Evolutionary conservation across 306 rosid genomes (phyloP).

Genomic region (Cucurbita argyrosperma): DNA sequence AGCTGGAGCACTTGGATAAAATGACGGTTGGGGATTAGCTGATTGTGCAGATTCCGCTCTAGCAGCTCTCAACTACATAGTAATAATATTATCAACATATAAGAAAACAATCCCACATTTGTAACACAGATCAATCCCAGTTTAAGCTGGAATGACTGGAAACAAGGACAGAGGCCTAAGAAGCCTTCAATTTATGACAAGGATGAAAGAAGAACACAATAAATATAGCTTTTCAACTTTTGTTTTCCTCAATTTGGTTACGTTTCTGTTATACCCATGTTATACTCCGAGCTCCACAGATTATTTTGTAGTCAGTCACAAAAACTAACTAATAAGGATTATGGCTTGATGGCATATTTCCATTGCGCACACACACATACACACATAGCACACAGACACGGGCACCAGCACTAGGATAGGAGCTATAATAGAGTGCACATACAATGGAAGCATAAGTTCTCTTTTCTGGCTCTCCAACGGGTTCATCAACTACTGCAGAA

Average conservation of each 20-base stretch:
- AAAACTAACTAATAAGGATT: neutral
- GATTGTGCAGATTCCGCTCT: slow-evolving; percentile 42
- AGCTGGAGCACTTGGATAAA: slow-evolving; percentile 25
- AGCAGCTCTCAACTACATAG: slow-evolving; percentile 54
- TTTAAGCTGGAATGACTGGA: neutral
- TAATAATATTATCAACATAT: slow-evolving; percentile 7
- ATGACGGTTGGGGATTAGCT: slow-evolving; percentile 30
- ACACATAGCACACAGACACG: neutral
- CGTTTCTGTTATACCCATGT: neutral
- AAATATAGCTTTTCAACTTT: neutral
- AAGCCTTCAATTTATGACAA: neutral
- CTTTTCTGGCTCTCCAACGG: slow-evolving; percentile 57
- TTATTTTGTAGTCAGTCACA: neutral
- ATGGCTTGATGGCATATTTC: neutral
- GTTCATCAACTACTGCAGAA: slow-evolving; percentile 42
- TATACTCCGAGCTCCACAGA: neutral
- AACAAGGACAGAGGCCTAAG: neutral
- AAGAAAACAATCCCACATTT: neutral
- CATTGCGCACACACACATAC: neutral
- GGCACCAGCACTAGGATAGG: neutral
- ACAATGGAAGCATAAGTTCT: slow-evolving; percentile 90
- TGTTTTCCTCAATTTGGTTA: neutral
- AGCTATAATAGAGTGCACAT: slow-evolving; percentile 14
- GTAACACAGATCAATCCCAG: neutral
- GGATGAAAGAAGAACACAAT: neutral